These are phyloP conservation scores for Blastomyces percursus DNA, from an alignment of 2,329 filamentous ascomycete species.

Conservation along the genomic window DNA sequence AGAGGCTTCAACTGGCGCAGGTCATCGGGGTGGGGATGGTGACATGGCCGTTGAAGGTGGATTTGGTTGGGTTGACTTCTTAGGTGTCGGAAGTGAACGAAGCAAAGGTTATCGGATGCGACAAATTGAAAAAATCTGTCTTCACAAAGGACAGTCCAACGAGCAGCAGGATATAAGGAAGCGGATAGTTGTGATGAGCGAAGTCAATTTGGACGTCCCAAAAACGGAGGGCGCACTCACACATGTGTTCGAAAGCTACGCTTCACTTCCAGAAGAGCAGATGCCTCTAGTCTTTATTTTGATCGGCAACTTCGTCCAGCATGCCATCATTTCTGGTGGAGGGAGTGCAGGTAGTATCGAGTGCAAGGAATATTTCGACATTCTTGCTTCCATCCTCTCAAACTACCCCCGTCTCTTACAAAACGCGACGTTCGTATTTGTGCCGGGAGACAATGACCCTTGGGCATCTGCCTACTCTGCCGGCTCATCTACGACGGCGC, in stretches of 20 bases:
- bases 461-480: conserved; percentile 73
- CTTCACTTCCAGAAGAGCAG: conserved; percentile 49
- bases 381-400: conserved; percentile 66
- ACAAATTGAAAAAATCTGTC: conserved; percentile 58
- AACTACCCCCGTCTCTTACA: conserved; percentile 76
- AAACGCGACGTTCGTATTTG: conserved; percentile 75
- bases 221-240: conserved; percentile 69
- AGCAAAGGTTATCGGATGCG: conserved; percentile 76
- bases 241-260: conserved; percentile 67
- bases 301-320: conserved; percentile 67
- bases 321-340: conserved; percentile 50
- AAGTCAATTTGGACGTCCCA: conserved; percentile 76
- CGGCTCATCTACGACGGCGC: conserved; percentile 38
- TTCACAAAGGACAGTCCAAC: conserved; percentile 33
- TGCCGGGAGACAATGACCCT: conserved; percentile 94
- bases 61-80: conserved; percentile 95
- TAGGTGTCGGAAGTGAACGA: conserved; percentile 81
- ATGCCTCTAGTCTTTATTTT: conserved; percentile 71
- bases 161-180: conserved; percentile 27
- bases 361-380: conserved; percentile 94
- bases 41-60: conserved; percentile 42
- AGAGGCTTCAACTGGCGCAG: conserved; percentile 63
- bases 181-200: conserved; percentile 65
- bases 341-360: conserved; percentile 76
- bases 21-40: conserved; percentile 32